Evolutionary conservation across 352 stramenopile species (phyloP), one percentile per base, ranked within the genome.

Genomic region (Phytophthora cajani): DNA sequence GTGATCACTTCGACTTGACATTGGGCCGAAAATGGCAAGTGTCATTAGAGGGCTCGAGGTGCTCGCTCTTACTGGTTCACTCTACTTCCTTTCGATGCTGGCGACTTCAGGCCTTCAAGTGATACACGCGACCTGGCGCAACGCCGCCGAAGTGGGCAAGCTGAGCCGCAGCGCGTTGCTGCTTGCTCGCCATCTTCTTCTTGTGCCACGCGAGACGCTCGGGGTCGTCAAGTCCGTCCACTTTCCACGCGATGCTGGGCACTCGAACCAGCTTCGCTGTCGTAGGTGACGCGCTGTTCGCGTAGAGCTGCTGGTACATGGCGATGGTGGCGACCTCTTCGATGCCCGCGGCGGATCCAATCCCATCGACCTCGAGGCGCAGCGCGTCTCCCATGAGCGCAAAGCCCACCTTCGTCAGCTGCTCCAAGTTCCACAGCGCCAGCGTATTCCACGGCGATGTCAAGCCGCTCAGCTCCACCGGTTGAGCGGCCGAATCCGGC

Each of bases 361-460:
- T 74, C 8, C 53, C 67, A 12, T 75, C 70, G 27, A 81, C 66
- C 51, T 89, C 75, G 7, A 98, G 71, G 12, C 74, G 69, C 50
- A 80, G 49, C 6, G 93, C 93, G 30, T 98, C 94, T 2, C 85
- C 92, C 42, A 98, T 82, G 9, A 97, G 72, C 5, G 89, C 81
- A 74, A 98, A 98, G 21, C 95, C 95, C 14, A 97, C 87, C 23
- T 97, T 87, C 14, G 89, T 87, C 42, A 99, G 81, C 67, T 95
- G 93, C 25, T 66, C 19, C 12, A 99, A 61, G 65, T 98, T 91
- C 97, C 97, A 99, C 3, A 99, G 70, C 27, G 95, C 96, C 1
- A 98, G 82, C 30, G 97, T 99, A 79, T 99, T 99, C 97, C 97
- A 99, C 9, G 97, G 96, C 62, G 84, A 93, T 25, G 96, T 98